phyloP scores from a whole-genome alignment of 2,329 filamentous ascomycete genomes.

The Zymoseptoria tritici region DNA sequence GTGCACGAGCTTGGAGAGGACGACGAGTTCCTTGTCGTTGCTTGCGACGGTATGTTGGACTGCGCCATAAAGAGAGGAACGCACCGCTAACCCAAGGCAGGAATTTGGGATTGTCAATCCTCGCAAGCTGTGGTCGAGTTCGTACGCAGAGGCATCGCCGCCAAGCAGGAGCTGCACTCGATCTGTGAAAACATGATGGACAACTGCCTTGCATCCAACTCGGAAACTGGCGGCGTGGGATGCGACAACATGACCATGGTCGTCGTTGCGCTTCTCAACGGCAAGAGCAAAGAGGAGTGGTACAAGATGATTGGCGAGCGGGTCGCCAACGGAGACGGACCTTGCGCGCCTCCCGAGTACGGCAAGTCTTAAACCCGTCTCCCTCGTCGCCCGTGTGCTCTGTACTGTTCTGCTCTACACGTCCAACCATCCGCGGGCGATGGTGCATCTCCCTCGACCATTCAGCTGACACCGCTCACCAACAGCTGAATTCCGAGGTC shows the following conservation, averaged over 20 bases:
- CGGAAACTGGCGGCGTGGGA: conserved; percentile 92
- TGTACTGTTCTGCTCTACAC: conserved; percentile 1
- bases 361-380: conserved; percentile 61
- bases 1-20: conserved; percentile 84
- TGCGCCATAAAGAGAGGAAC: neutral
- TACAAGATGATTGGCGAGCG: conserved; percentile 91
- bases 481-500: conserved; percentile 45
- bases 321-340: conserved; percentile 93
- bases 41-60: conserved; percentile 69
- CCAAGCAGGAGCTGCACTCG: conserved; percentile 86
- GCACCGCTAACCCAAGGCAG: conserved; percentile 43
- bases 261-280: conserved; percentile 79
- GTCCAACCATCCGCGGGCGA: neutral
- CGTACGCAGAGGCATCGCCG: conserved; percentile 88
- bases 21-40: conserved; percentile 90
- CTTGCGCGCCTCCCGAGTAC: conserved; percentile 98
- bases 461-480: conserved; percentile 18
- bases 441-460: neutral
- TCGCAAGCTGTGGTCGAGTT: conserved; percentile 97
- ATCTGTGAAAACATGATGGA: conserved; percentile 99
- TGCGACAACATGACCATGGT: conserved; percentile 99
- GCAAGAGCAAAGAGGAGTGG: conserved; percentile 95
- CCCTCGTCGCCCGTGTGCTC: conserved; percentile 3
- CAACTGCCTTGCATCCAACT: conserved; percentile 96
- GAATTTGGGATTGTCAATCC: conserved; percentile 99